Conservation (phyloP, 352 stramenopile species). For the Albugo candida region DNA sequence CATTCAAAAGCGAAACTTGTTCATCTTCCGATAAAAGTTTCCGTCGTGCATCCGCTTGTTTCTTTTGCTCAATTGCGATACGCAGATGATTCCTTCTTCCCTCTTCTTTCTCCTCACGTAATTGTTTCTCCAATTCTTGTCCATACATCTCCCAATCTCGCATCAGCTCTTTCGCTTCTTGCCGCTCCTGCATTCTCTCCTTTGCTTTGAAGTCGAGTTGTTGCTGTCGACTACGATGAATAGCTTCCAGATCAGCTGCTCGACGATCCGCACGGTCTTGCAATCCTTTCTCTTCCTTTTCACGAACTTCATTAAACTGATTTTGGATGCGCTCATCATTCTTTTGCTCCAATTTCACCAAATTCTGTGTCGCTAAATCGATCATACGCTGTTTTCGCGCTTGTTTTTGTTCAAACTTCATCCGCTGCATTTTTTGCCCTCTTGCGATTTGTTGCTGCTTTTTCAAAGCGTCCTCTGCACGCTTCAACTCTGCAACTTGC, state of each 20-base stretch:
- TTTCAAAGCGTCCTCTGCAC: slow-evolving; percentile 48
- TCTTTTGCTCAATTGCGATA: slow-evolving; percentile 47
- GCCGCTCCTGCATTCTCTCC: slow-evolving; percentile 15
- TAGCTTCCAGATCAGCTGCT: slow-evolving; percentile 38
- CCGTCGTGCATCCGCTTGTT: slow-evolving; percentile 47
- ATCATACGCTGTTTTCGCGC: slow-evolving; percentile 71
- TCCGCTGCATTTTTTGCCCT: slow-evolving; percentile 28
- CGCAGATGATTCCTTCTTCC: slow-evolving; percentile 29
- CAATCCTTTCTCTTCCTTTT: slow-evolving; percentile 47
- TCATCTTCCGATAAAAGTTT: slow-evolving; percentile 22
- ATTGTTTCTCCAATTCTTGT: slow-evolving; percentile 27
- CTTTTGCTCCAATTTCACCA: slow-evolving; percentile 44
- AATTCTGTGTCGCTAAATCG: slow-evolving; percentile 47
- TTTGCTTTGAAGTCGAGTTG: slow-evolving; percentile 35
- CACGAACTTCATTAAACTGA: slow-evolving; percentile 46
- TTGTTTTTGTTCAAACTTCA: slow-evolving; percentile 35
- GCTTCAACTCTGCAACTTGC: slow-evolving; percentile 36
- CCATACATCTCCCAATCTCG: slow-evolving; percentile 53
- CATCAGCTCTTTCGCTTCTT: slow-evolving; percentile 25
- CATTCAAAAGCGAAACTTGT: slow-evolving; percentile 13
- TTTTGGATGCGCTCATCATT: slow-evolving; percentile 37
- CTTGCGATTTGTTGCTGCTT: slow-evolving; percentile 42
- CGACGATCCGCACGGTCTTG: slow-evolving; percentile 33
- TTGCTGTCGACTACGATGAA: slow-evolving; percentile 26
- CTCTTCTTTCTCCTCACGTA: slow-evolving; percentile 41